Evolutionary conservation across 768 basidiomycete genomes (phyloP), one percentile per base, ranked within the genome.

Genomic region (Dictyophora rubrovolvata): DNA sequence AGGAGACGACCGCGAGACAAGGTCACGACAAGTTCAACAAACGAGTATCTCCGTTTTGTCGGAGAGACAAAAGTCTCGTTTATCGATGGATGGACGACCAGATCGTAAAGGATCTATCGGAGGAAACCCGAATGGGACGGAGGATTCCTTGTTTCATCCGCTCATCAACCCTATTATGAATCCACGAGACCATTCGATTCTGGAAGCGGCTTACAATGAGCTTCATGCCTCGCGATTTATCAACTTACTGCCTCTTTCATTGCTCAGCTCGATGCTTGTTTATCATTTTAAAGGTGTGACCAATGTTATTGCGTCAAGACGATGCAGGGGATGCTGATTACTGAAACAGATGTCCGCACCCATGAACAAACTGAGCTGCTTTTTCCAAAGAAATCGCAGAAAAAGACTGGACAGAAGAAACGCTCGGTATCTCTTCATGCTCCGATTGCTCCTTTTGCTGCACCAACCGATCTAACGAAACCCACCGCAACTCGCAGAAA

Each of bases 181-280:
- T 65, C 86, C 87, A 2, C 74, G 84, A 9, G 85, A 89, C 60
- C 87, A 89, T 65, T 75, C 78, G 0, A 62, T 86, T 12, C 72
- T 89, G 21, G 81, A 84, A 63, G 70, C 70, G 49, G 83, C 87
- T 11, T 89, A 87, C 71, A 75, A 72, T 18, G 81, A 84, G 62
- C 83, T 85, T 80, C 83, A 87, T 23, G 79, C 79, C 5, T 73
- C 80, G 14, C 72, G 85, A 36, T 88, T 86, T 64, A 82, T 89
- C 64, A 88, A 88, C 66, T 69, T 79, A 1, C 71, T 79, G 21
- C 86, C 87, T 1, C 67, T 87, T 16, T 82, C 84, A 1, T 63
- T 88, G 47, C 69, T 89, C 53, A 71, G 75, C 14, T 84, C 82
- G 62, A 73, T 75, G 8, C 68, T 89, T 17, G 76, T 78, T 14